Evolutionary conservation across 176 grass and related monocot species (phyloP).

Genomic region (Zea luxurians): DNA sequence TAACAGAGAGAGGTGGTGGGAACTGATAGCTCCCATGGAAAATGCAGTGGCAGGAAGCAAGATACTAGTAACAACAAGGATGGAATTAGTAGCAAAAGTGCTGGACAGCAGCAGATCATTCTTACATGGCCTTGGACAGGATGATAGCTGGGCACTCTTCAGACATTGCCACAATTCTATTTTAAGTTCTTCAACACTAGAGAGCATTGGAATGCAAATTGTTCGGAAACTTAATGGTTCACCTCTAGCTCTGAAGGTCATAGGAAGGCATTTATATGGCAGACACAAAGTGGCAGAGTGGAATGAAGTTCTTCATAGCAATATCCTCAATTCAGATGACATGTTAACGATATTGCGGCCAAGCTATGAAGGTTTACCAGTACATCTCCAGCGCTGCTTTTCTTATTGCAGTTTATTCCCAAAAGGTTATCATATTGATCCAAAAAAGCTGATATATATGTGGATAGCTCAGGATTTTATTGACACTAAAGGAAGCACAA

Average conservation of each 20-base stretch:
- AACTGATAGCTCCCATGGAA: slow-evolving; percentile 17
- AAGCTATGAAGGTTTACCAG: slow-evolving; percentile 36
- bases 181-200: neutral
- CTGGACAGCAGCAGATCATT: slow-evolving; percentile 14
- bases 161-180: neutral
- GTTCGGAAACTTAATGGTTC: slow-evolving; percentile 34
- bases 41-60: neutral
- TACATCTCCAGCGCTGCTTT: slow-evolving; percentile 30
- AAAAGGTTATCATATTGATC: slow-evolving; percentile 27
- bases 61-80: slow-evolving; percentile 37
- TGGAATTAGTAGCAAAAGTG: slow-evolving; percentile 34
- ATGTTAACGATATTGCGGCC: slow-evolving; percentile 2
- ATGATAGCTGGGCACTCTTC: slow-evolving; percentile 31
- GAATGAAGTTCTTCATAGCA: slow-evolving; percentile 16
- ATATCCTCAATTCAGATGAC: slow-evolving; percentile 20
- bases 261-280: slow-evolving; percentile 15
- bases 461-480: slow-evolving; percentile 51
- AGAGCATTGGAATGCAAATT: slow-evolving; percentile 22
- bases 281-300: neutral
- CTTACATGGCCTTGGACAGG: neutral
- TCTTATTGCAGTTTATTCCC: slow-evolving; percentile 42
- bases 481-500: neutral
- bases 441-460: slow-evolving; percentile 32
- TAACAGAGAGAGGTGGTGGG: slow-evolving; percentile 23
- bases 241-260: slow-evolving; percentile 29